A percentile compares a stretch with the other conserved stretches of the same genome.
Evolutionary conservation across 768 basidiomycete genomes (phyloP).

Genomic region (Tephrocybe sp.): DNA sequence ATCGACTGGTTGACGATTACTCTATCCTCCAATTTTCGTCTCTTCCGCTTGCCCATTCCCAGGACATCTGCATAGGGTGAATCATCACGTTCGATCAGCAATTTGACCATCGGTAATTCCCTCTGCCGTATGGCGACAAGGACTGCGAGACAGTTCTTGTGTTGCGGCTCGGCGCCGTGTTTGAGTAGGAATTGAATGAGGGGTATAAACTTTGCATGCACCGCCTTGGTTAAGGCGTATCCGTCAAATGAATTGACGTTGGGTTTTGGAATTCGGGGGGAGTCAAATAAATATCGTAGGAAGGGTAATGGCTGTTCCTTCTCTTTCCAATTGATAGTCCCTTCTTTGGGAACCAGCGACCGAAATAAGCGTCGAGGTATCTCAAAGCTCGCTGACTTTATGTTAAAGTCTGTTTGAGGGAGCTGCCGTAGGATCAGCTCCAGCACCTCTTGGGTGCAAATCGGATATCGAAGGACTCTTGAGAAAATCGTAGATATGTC

Average conservation of each 20-base stretch:
- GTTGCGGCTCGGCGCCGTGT: constrained; percentile 66
- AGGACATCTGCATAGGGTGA: constrained; percentile 19
- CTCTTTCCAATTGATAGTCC: constrained; percentile 36
- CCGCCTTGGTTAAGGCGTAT: constrained; percentile 80
- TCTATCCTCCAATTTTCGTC: constrained; percentile 57
- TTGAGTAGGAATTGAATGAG: constrained; percentile 71
- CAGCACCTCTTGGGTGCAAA: constrained; percentile 56
- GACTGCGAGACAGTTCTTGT: constrained; percentile 63
- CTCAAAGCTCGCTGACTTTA: constrained; percentile 28
- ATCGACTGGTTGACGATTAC: constrained; percentile 51
- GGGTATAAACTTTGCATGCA: constrained; percentile 58
- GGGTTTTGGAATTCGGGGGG: constrained; percentile 36
- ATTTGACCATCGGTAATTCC: constrained; percentile 63
- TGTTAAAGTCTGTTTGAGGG: constrained; percentile 28
- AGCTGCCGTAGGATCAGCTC: constrained; percentile 35
- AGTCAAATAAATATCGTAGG: constrained; percentile 52
- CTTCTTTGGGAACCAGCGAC: constrained; percentile 32
- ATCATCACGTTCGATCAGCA: constrained; percentile 67
- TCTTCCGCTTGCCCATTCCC: constrained; percentile 34
- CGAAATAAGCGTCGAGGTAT: constrained; percentile 71
- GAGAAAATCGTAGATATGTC: constrained; percentile 34
- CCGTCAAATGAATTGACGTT: constrained; percentile 70
- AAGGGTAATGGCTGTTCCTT: constrained; percentile 61
- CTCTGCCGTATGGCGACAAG: constrained; percentile 71
- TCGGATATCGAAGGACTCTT: constrained; percentile 55